Evolutionary conservation across 2,329 filamentous ascomycete species (phyloP).

Genomic region (Calonectria fujianensis): DNA sequence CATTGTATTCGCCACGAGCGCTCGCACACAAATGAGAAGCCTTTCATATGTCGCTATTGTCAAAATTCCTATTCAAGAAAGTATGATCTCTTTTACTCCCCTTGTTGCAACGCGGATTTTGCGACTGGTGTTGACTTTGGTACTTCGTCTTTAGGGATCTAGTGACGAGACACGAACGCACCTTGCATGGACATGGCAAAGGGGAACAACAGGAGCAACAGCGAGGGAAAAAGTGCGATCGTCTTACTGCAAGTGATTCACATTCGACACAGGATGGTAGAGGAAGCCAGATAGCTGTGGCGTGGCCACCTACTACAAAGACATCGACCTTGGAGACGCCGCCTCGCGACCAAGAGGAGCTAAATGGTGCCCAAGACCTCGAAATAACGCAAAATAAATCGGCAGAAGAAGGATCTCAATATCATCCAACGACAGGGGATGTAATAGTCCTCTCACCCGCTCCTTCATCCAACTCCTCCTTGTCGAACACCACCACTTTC

Average conservation of each 20-base stretch:
- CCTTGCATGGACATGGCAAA: conserved; percentile 20
- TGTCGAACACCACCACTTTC: neutral
- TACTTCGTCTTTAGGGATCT: neutral
- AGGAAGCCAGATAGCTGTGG: neutral
- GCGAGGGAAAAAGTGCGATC: neutral
- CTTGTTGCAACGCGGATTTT: neutral
- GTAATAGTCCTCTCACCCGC: neutral
- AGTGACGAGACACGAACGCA: too few relatives aligned
- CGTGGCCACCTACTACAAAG: neutral
- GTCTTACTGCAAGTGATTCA: neutral
- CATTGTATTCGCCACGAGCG: conserved; percentile 47
- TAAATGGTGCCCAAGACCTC: neutral
- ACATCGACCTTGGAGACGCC: neutral
- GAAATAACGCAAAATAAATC: neutral
- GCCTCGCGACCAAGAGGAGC: neutral
- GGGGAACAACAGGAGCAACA: neutral
- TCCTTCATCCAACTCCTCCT: neutral
- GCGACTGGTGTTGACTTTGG: neutral
- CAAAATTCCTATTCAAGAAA: conserved; percentile 43
- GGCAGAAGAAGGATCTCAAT: neutral
- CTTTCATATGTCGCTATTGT: conserved; percentile 44
- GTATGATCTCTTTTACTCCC: neutral
- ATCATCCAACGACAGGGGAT: neutral
- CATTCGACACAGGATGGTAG: neutral
- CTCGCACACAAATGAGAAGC: conserved; percentile 45